Evolutionary conservation across 2,329 filamentous ascomycete genomes (phyloP), one percentile per base, ranked within the genome.

Genomic region (Huntiella savannae): DNA sequence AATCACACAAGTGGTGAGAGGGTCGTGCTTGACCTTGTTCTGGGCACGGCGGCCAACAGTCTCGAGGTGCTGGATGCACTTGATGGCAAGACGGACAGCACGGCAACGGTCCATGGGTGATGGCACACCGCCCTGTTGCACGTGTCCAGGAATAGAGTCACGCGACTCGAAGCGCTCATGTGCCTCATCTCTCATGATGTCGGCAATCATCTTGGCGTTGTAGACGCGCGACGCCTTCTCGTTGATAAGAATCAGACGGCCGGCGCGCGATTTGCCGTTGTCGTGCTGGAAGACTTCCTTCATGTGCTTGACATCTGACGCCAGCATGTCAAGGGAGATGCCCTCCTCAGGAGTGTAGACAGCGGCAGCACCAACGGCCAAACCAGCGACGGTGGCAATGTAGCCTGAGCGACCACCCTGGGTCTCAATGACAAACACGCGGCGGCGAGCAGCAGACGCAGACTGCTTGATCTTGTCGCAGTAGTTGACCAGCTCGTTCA

Each of bases 381-480:
- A 75, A 43, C 88, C 91, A 11, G 82, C 86, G 47, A 95, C 73
- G 0, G 85, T 93, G 22, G 88, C 88, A 50, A 96, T 75, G 62
- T 96, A 98, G 15, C 91, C 91, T 4, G 84, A 95, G 48, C 83
- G 79, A 33, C 91, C 91, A 55, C 91, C 91, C 65, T 98, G 91
- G 0, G 91, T 96, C 65, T 98, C 91, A 46, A 98, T 88, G 45
- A 98, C 87, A 63, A 98, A 98, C 46, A 96, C 88, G 51, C 91
- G 79, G 39, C 91, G 79, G 49, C 91, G 80, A 1, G 86, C 92
- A 1, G 91, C 87, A 1, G 87, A 95, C 0, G 91, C 91, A 2
- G 87, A 95, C 62, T 96, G 91, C 62, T 92, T 86, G 63, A 96
- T 95, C 57, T 87, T 88, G 67, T 98, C 91, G 60, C 88, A 95